Evolutionary conservation across 352 stramenopile genomes (phyloP).

Genomic region (Albugo candida): DNA sequence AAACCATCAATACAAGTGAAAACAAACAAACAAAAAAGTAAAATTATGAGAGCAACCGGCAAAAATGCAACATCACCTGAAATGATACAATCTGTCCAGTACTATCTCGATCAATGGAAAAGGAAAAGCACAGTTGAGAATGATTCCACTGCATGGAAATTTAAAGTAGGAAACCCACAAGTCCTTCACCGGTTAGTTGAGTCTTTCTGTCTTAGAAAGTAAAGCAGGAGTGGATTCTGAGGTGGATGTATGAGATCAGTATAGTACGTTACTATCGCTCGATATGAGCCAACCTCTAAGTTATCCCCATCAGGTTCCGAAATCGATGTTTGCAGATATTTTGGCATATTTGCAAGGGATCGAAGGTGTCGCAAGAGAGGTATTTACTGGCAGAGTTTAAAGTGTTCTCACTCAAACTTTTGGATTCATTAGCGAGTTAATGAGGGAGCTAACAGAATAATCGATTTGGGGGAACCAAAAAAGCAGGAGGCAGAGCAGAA

Average conservation of each 20-base stretch:
- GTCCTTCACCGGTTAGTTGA: neutral
- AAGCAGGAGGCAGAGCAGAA: constrained; percentile 7
- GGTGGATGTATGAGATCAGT: constrained; percentile 68
- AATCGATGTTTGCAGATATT: constrained; percentile 56
- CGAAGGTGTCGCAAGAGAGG: constrained; percentile 34
- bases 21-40: neutral
- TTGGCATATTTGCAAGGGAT: constrained; percentile 58
- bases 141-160: constrained; percentile 59
- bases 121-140: constrained; percentile 21
- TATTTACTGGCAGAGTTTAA: constrained; percentile 3
- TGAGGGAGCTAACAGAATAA: constrained; percentile 44
- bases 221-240: constrained; percentile 64
- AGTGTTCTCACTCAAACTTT: neutral
- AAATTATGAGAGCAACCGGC: constrained; percentile 10
- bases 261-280: constrained; percentile 11
- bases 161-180: constrained; percentile 24
- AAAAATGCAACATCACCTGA: constrained; percentile 56
- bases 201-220: constrained; percentile 32
- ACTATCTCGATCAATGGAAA: constrained; percentile 65
- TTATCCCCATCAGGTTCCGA: constrained; percentile 13
- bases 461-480: constrained; percentile 29
- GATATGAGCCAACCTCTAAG: neutral
- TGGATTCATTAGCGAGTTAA: constrained; percentile 27
- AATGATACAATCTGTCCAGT: constrained; percentile 61
- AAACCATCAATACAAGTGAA: neutral